Evolutionary conservation across 495 filamentous ascomycete species (phyloP).

Genomic region (Clavariopsis aquatica): DNA sequence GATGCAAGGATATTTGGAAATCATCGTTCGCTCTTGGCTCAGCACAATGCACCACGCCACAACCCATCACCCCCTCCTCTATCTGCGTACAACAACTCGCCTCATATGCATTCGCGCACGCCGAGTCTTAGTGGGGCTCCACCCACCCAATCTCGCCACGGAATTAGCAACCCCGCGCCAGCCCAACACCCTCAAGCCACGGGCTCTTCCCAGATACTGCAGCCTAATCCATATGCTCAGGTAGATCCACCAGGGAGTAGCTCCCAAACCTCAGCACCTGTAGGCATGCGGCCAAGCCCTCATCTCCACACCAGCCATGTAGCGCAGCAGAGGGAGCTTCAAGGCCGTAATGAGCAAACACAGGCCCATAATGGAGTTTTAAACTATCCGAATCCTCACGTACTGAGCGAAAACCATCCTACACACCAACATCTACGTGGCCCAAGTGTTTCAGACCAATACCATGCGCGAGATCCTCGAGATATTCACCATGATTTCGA

Average conservation of each 20-base stretch:
- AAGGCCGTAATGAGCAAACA: constrained; percentile 28
- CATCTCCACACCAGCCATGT: constrained; percentile 27
- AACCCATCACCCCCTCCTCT: constrained; percentile 33
- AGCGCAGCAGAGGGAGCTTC: constrained; percentile 15
- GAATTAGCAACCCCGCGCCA: constrained; percentile 8
- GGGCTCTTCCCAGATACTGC: constrained; percentile 30
- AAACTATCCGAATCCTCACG: constrained; percentile 22
- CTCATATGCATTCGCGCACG: constrained; percentile 31
- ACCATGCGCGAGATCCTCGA: constrained; percentile 23
- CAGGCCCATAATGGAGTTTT: constrained; percentile 26
- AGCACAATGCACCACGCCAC: constrained; percentile 25
- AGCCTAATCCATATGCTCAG: constrained; percentile 40
- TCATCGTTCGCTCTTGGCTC: constrained; percentile 27
- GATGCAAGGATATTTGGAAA: constrained; percentile 17
- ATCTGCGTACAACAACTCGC: constrained; percentile 20
- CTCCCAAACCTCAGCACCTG: constrained; percentile 18
- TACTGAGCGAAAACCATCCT: constrained; percentile 16
- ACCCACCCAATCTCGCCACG: constrained; percentile 15
- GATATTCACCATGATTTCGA: constrained; percentile 28
- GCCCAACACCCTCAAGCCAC: constrained; percentile 5
- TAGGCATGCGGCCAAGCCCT: constrained; percentile 33
- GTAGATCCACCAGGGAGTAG: constrained; percentile 25
- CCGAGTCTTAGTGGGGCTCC: constrained; percentile 21
- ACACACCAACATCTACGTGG: constrained; percentile 14
- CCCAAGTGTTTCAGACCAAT: constrained; percentile 14